phyloP scores from a whole-genome alignment of 192 early-diverging fungal genomes.

The Helicostylum pulchrum region DNA sequence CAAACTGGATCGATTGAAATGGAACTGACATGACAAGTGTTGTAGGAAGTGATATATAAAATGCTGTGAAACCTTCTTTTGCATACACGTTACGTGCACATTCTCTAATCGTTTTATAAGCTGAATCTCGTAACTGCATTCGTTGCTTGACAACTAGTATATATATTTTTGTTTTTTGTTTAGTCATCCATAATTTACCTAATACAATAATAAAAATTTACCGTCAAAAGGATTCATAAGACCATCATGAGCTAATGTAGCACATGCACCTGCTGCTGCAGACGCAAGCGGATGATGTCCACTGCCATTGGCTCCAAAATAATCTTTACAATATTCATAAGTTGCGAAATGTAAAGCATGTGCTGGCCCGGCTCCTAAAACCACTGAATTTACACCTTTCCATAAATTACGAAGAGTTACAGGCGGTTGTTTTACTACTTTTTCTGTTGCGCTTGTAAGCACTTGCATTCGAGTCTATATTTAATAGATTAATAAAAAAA shows the following conservation, averaged over 20 bases:
- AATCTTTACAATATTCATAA: slow-evolving; percentile 88
- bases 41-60: slow-evolving; percentile 93
- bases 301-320: slow-evolving; percentile 56
- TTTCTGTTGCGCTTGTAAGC: slow-evolving; percentile 44
- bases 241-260: slow-evolving; percentile 83
- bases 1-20: slow-evolving; percentile 93
- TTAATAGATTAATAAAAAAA: neutral
- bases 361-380: slow-evolving; percentile 90
- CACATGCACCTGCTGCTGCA: slow-evolving; percentile 84
- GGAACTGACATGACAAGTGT: slow-evolving; percentile 94
- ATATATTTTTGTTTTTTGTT: no score
- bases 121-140: slow-evolving; percentile 83
- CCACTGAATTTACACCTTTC: slow-evolving; percentile 90
- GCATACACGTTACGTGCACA: slow-evolving; percentile 68
- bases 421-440: neutral
- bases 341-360: slow-evolving; percentile 95
- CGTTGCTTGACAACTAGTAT: slow-evolving; percentile 95
- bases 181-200: no score
- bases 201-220: slow-evolving; percentile 19
- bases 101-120: slow-evolving; percentile 63
- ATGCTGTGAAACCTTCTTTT: slow-evolving; percentile 78
- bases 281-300: slow-evolving; percentile 59
- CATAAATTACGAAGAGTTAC: slow-evolving; percentile 62
- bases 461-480: slow-evolving; percentile 92
- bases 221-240: slow-evolving; percentile 98